Percentiles rank a stretch among this genome's conserved stretches.
These are phyloP conservation scores for Saccharomyces mikatae DNA, from an alignment of 805 yeast genomes.

Conservation along the genomic window DNA sequence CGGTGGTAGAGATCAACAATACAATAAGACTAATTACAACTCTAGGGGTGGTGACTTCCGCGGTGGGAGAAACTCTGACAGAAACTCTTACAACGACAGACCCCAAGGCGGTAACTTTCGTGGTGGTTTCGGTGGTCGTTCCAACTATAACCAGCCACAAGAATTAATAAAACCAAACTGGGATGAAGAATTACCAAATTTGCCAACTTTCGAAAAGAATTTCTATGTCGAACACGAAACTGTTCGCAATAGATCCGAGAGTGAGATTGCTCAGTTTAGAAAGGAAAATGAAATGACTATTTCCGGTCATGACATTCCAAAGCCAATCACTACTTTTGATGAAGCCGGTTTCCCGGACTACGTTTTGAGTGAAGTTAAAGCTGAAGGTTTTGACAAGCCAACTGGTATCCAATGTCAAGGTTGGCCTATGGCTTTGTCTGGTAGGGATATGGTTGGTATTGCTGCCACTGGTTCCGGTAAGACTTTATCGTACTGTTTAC, in stretches of 20 bases:
- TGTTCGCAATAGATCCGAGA: constrained; percentile 67
- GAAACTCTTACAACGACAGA: constrained; percentile 31
- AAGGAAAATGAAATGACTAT: constrained; percentile 78
- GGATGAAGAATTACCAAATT: constrained; percentile 50
- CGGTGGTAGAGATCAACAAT: constrained; percentile 32
- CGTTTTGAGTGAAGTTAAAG: constrained; percentile 79
- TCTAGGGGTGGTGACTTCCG: constrained; percentile 37
- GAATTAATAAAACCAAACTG: constrained; percentile 59
- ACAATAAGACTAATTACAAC: constrained; percentile 31
- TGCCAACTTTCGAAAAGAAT: constrained; percentile 91
- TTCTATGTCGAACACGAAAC: constrained; percentile 80
- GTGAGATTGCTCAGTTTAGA: constrained; percentile 71
- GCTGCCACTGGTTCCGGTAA: constrained; percentile 99
- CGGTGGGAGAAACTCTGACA: constrained; percentile 33
- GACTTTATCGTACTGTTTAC: constrained; percentile 93
- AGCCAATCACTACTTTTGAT: constrained; percentile 86
- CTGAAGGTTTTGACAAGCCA: constrained; percentile 88
- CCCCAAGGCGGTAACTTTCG: constrained; percentile 31
- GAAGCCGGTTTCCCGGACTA: constrained; percentile 98
- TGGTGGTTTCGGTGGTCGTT: constrained; percentile 33
- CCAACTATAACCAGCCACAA: constrained; percentile 25
- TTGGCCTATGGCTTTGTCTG: constrained; percentile 99
- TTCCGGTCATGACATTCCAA: constrained; percentile 78
- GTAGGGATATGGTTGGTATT: constrained; percentile 98
- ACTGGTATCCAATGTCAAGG: constrained; percentile 98